Evolutionary conservation across 768 basidiomycete genomes (phyloP), one percentile per base, ranked within the genome.

Genomic region (Macrolepiota fuliginosa): DNA sequence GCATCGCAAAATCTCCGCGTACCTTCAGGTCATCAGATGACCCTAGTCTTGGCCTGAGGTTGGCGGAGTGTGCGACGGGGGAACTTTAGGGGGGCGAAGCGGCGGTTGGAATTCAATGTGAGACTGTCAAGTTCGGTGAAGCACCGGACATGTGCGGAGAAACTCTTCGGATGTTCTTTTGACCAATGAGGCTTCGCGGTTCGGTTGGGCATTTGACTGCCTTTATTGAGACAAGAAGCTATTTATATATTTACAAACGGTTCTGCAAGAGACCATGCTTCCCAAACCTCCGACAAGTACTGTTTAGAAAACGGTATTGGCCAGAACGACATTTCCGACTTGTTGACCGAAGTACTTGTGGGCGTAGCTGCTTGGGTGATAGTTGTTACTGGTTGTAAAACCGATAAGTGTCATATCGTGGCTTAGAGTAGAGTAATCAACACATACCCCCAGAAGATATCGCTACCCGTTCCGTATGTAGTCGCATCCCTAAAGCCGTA

Each of bases 401-500:
- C 37, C 5, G n/a, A n/a, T 54, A 3, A 55, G 22, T 60, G 42
- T 57, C 39, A 32, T 32, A 32, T 32, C 29, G 17, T 15, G 10
- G 25, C 12, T 25, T 54, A 42, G 37, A n/a, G 19, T 13, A 39
- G 54, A 12, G 13, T 4, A 19, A 57, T 51, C 11, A 17, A 22
- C 0, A 52, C 80, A 60, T 63, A 83, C 83, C 80, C 81, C 84
- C 84, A 86, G 77, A 86, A 86, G 53, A 78, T 72, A 13, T 76
- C 77, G 13, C 76, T 40, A 32, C 70, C 73, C 22, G 68, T 69
- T 10, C 83, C 84, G 58, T 73, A 81, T 0, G 79, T 76, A 2
- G 78, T 79, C 2, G 77, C 78, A 64, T 87, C 84, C n/a, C 75
- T 72, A 69, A 86, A 85, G 0, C 85, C 85, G 58, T 79, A 86